These are phyloP conservation scores for cucumber (Cucumis sativus) DNA, from an alignment of 306 rosid species.

Conservation along the genomic window Cucumber_9930_V3 NC_026656.2:18820001-18820500, in stretches of 20 bases:
- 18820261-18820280: neutral
- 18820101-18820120: constrained; percentile 88
- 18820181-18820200: constrained; percentile 10
- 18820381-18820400: neutral
- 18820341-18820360: neutral
- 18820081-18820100: constrained; percentile 90
- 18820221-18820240: constrained; percentile 1
- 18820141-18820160: constrained; percentile 66
- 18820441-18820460: neutral
- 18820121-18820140: constrained; percentile 95
- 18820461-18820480: neutral
- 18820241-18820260: neutral
- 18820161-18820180: constrained; percentile 53
- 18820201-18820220: constrained; percentile 1
- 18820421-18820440: neutral
- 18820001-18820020: constrained; percentile 89
- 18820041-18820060: constrained; percentile 80
- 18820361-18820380: neutral
- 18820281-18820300: neutral
- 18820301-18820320: neutral
- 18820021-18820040: constrained; percentile 98
- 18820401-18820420: neutral
- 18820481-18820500: neutral
- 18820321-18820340: neutral
- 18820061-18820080: constrained; percentile 74